phyloP scores from a whole-genome alignment of 192 early-diverging fungal genomes.

The Helicostylum pulchrum region DNA sequence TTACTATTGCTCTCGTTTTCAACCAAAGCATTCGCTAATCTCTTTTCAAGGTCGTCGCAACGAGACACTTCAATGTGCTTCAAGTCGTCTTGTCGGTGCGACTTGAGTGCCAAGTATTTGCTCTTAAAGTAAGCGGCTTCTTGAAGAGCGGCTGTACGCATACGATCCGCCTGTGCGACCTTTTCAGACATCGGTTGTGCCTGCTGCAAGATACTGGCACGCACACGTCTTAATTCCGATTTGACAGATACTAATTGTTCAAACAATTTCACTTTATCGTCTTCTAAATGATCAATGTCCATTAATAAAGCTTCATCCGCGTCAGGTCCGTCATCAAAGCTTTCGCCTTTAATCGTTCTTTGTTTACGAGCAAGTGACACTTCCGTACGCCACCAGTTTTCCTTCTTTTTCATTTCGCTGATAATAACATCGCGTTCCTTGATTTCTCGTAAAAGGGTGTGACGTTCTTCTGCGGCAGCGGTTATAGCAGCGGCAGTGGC shows the following conservation, averaged over 20 bases:
- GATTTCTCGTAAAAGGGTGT: conserved; percentile 34
- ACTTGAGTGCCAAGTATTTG: conserved; percentile 49
- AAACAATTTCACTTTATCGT: conserved; percentile 50
- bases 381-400: conserved; percentile 45
- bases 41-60: conserved; percentile 43
- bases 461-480: conserved; percentile 13
- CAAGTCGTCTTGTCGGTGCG: conserved; percentile 35
- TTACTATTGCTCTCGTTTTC: conserved; percentile 42
- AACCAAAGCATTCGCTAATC: conserved; percentile 40
- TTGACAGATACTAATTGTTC: conserved; percentile 53
- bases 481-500: neutral
- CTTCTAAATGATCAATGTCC: conserved; percentile 37
- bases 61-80: conserved; percentile 42
- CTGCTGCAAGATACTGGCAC: conserved; percentile 48
- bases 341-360: conserved; percentile 5
- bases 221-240: conserved; percentile 47
- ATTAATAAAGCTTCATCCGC: conserved; percentile 28
- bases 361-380: conserved; percentile 36
- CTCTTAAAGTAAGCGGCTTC: conserved; percentile 58
- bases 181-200: conserved; percentile 53
- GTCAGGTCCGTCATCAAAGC: conserved; percentile 24
- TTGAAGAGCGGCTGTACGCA: conserved; percentile 54
- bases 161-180: conserved; percentile 47
- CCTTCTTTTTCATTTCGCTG: conserved; percentile 38
- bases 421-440: conserved; percentile 36